Evolutionary conservation across 2,329 filamentous ascomycete species (phyloP).

Genomic region (Macrophomina phaseolina): DNA sequence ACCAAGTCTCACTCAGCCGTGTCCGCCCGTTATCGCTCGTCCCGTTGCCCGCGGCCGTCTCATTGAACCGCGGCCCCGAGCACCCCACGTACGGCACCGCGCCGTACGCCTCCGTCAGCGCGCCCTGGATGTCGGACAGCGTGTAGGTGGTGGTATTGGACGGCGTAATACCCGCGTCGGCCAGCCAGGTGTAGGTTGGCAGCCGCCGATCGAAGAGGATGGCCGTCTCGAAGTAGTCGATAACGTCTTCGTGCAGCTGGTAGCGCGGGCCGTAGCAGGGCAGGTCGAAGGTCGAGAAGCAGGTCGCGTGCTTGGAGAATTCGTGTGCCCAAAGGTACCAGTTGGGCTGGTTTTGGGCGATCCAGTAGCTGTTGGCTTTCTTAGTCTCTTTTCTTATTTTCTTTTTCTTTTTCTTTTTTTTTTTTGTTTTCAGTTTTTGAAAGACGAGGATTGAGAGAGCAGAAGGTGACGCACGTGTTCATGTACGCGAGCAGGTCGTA

Average conservation of each 20-base stretch:
- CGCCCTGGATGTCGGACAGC: conserved; percentile 58
- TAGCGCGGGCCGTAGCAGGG: conserved; percentile 69
- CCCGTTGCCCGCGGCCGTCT: conserved; percentile 62
- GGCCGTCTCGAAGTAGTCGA: conserved; percentile 68
- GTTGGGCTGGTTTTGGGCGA: conserved; percentile 63
- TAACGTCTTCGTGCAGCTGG: conserved; percentile 62
- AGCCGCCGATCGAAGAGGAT: conserved; percentile 63
- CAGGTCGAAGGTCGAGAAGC: conserved; percentile 68
- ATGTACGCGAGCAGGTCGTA: conserved; percentile 68
- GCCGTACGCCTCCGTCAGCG: conserved; percentile 58
- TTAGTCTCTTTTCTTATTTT: background rate
- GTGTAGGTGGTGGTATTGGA: conserved; percentile 65
- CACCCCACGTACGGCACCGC: conserved; percentile 65
- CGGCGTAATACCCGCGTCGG: conserved; percentile 59
- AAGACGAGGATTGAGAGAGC: conserved; percentile 31
- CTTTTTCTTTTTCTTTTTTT: too few species aligned
- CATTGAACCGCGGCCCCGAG: conserved; percentile 64
- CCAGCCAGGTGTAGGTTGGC: conserved; percentile 68
- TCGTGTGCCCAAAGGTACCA: conserved; percentile 70
- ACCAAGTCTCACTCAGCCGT: conserved; percentile 68
- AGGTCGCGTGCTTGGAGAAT: conserved; percentile 72
- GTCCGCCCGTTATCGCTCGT: conserved; percentile 63
- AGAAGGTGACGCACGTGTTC: conserved; percentile 52
- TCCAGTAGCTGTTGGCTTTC: conserved; percentile 55
- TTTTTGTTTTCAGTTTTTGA: conserved; percentile 8